phyloP scores from a whole-genome alignment of 257 asterid species.

The Solanum neorickii region DNA sequence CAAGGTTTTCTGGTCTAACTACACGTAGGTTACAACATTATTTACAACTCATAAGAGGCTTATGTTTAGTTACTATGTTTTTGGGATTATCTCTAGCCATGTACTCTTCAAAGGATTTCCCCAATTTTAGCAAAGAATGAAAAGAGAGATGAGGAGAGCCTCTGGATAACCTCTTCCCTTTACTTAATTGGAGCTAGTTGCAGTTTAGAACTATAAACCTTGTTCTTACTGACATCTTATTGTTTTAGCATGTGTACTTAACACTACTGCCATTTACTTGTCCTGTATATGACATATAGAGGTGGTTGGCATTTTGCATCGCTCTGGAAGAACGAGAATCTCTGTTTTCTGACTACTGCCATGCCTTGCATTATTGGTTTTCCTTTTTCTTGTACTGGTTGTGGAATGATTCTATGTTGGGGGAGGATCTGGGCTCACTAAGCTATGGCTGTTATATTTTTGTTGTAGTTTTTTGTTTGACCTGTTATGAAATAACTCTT shows the following conservation, averaged over 20 bases:
- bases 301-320: background rate
- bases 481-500: background rate
- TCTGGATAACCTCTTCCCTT: background rate
- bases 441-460: background rate
- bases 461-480: background rate
- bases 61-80: background rate
- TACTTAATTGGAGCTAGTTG: background rate
- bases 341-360: background rate
- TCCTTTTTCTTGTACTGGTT: background rate
- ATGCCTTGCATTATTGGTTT: background rate
- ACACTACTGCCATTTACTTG: background rate
- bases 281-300: background rate
- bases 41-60: background rate
- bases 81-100: background rate
- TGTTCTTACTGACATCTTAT: background rate
- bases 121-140: background rate
- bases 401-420: background rate
- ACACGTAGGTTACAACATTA: background rate
- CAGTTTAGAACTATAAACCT: background rate
- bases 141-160: background rate
- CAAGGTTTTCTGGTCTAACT: background rate
- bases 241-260: background rate
- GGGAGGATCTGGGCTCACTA: background rate
- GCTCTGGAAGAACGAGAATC: background rate
- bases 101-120: background rate